Conservation (phyloP, 2,329 filamentous ascomycete genomes). For the Phoma sp. region DNA sequence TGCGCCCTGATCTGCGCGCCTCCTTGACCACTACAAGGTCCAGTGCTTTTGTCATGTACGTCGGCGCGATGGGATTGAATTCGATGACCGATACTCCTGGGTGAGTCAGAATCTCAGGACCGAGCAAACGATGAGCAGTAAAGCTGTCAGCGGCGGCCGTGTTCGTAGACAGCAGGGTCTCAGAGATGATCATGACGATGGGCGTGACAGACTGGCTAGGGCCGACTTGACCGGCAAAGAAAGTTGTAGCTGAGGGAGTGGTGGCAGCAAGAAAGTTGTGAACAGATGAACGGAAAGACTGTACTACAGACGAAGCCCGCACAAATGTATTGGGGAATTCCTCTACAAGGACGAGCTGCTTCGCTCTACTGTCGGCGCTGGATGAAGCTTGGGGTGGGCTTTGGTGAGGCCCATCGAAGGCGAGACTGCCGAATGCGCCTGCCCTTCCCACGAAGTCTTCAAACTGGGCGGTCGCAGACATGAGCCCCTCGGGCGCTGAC, state of each 20-base stretch:
- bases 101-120: constrained; percentile 83
- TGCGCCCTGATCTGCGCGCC: constrained; percentile 76
- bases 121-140: constrained; percentile 87
- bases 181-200: constrained; percentile 88
- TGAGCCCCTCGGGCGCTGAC: constrained; percentile 65
- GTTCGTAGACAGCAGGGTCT: constrained; percentile 84
- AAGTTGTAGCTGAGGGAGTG: constrained; percentile 61
- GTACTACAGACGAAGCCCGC: constrained; percentile 51
- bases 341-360: constrained; percentile 56
- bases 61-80: constrained; percentile 91
- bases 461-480: constrained; percentile 80
- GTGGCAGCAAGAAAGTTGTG: constrained; percentile 75
- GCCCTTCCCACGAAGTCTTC: constrained; percentile 88
- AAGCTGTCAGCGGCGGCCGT: constrained; percentile 88
- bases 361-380: constrained; percentile 28
- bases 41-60: constrained; percentile 82
- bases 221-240: constrained; percentile 42
- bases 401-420: constrained; percentile 48
- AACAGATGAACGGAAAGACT: constrained; percentile 72
- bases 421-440: constrained; percentile 78
- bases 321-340: constrained; percentile 60
- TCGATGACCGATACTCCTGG: constrained; percentile 81
- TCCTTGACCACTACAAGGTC: constrained; percentile 85
- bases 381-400: constrained; percentile 18
- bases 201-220: constrained; percentile 56